Percentiles rank a stretch among this genome's conserved stretches.
These are phyloP conservation scores for Alnus glutinosa DNA, from an alignment of 306 rosid species.

Conservation along the genomic window DNA sequence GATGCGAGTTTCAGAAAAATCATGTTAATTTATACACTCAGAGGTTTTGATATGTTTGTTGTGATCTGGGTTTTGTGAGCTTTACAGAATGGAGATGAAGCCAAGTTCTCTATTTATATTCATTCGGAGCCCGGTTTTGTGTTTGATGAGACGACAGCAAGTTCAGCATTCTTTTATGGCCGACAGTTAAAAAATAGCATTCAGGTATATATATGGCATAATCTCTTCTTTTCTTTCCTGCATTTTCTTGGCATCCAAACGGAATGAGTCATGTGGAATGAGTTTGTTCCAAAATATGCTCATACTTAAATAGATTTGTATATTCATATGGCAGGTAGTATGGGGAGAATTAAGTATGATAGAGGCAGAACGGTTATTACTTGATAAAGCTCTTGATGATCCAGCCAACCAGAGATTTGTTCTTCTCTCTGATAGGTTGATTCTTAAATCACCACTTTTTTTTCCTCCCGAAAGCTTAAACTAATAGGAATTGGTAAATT, in stretches of 20 bases:
- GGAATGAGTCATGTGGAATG: not conserved
- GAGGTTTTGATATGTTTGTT: not conserved
- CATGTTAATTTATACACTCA: not conserved
- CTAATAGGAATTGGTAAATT: too few relatives aligned
- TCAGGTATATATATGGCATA: conserved; percentile 16
- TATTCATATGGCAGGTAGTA: conserved; percentile 36
- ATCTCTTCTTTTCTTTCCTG: too few relatives aligned
- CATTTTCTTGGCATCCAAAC: not conserved
- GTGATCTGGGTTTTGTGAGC: not conserved
- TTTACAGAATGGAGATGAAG: conserved; percentile 17
- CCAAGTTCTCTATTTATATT: conserved; percentile 32
- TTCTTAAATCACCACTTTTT: too few relatives aligned
- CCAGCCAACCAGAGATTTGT: conserved; percentile 12
- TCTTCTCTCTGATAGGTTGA: conserved; percentile 15
- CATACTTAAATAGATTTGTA: not conserved
- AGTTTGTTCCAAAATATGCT: not conserved
- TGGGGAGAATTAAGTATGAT: conserved; percentile 65
- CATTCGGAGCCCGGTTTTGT: conserved; percentile 48
- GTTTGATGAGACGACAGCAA: conserved; percentile 44
- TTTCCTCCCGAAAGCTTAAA: too few relatives aligned
- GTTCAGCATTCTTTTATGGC: conserved; percentile 36
- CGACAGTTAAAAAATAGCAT: conserved; percentile 46
- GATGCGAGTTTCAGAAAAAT: too few relatives aligned
- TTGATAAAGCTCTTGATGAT: conserved; percentile 23
- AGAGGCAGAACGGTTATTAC: conserved; percentile 43